Base-by-base conservation (phyloP, 768 basidiomycete species). In the Russula earlei region DNA sequence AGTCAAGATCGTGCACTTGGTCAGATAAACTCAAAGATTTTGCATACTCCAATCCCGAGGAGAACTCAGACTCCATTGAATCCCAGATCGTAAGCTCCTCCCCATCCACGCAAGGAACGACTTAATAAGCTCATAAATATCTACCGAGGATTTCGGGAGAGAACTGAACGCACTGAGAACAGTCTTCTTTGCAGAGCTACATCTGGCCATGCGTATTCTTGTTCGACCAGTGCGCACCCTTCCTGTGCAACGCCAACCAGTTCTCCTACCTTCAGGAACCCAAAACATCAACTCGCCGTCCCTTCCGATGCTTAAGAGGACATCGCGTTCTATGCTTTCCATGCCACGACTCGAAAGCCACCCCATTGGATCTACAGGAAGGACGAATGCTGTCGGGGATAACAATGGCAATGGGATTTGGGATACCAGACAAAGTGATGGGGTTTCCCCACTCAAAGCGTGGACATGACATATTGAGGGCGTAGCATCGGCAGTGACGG, bases 41-140 rank as follows among this genome's bases (percentile, higher is more conserved):
- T 40, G 77, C 75, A 66, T 84, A 87, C 68, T 96, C 94, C 46
- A 94, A 72, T 2, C 94, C 94, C 5, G 87, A 85, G 8, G 91
- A 83, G 68, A 97, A 97, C 68, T 95, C 90, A 17, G 89, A 93
- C 68, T 89, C 88, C 49, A 86, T 86, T 0, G 93, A 96, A 69
- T 97, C 92, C 95, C 95, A 98, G 17, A 98, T 91, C 0, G 91
- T 92, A 44, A 97, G 69, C 65, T 94, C 91, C 56, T 87, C 77
- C 0, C 85, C 85, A 19, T 80, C 77, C 0, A 74, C 63, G 15
- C 71, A 67, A 5, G 77, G 72, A 14, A 85, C 81, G 58, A 91
- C 90, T 92, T 51, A 24, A 47, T 20, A 5, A 15, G 45, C 4
- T 12, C 15, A 60, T 31, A 24, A 24, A 51, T 22, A 41, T 41